A percentile compares a stretch with the other conserved stretches of the same genome.
These are phyloP conservation scores for Inga laurina DNA, from an alignment of 306 rosid species.

Conservation along the genomic window DNA sequence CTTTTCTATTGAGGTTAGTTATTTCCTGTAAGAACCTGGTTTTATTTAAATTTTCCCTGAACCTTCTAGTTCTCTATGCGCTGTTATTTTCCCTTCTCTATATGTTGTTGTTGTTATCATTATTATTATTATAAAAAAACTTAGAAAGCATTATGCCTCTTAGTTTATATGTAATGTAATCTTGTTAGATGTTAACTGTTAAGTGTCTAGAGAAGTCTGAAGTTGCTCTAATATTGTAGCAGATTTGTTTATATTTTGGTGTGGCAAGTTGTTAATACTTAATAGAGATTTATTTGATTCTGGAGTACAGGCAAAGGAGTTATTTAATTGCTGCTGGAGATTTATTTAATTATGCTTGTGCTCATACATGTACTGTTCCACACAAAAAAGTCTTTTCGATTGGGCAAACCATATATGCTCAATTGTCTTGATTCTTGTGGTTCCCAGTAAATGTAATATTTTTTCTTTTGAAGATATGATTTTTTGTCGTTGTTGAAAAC, in stretches of 20 bases:
- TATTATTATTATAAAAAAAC: background rate
- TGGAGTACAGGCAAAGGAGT: background rate
- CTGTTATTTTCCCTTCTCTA: background rate
- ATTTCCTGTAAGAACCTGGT: background rate
- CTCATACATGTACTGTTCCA: background rate
- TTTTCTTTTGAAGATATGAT: background rate
- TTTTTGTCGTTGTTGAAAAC: background rate
- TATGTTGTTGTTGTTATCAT: background rate
- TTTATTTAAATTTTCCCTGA: background rate
- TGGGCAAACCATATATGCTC: background rate
- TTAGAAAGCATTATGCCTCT: background rate
- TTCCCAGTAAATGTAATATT: background rate
- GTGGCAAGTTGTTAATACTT: background rate
- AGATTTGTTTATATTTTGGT: background rate
- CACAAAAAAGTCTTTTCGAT: background rate
- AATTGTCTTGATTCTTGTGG: background rate
- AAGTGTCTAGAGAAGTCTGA: slow-evolving; percentile 11
- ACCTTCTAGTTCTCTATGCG: background rate
- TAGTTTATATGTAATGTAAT: slow-evolving; percentile 4
- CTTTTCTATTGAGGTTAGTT: slow-evolving; percentile 66
- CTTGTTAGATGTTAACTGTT: slow-evolving; percentile 1
- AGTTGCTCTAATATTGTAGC: background rate
- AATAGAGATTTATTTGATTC: slow-evolving; percentile 1
- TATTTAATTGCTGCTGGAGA: background rate
- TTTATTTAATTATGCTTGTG: background rate